Percentiles rank a stretch among this genome's conserved stretches.
Evolutionary conservation across 164 flowering plant genomes (phyloP).

Genomic region (Umbilicus rupestris): DNA sequence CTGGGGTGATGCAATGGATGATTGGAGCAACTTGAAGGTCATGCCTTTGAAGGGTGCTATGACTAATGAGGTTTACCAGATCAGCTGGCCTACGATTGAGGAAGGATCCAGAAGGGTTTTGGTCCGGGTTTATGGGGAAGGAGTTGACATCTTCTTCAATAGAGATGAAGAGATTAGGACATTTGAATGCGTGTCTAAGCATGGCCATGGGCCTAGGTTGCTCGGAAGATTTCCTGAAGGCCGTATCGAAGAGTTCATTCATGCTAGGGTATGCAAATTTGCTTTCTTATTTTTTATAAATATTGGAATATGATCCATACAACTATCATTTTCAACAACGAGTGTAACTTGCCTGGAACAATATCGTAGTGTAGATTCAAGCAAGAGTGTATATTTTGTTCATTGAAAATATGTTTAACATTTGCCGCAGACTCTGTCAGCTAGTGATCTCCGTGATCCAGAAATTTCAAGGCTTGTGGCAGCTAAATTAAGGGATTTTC

Average conservation of each 20-base stretch:
- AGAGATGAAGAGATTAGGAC: slow-evolving; percentile 55
- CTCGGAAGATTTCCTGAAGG: slow-evolving; percentile 52
- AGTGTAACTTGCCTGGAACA: too few species aligned
- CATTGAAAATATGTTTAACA: too few species aligned
- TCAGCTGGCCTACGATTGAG: slow-evolving; percentile 48
- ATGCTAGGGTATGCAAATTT: slow-evolving; percentile 43
- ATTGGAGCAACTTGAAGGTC: slow-evolving; percentile 25
- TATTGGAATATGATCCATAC: too few species aligned
- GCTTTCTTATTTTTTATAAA: too few species aligned
- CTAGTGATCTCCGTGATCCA: slow-evolving; percentile 67
- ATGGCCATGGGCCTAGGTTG: slow-evolving; percentile 62
- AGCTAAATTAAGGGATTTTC: slow-evolving; percentile 74
- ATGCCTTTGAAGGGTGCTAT: slow-evolving; percentile 51
- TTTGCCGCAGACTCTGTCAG: slow-evolving; percentile 82
- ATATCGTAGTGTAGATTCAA: too few species aligned
- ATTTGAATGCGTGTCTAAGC: slow-evolving; percentile 48
- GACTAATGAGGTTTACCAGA: slow-evolving; percentile 51
- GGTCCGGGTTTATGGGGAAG: slow-evolving; percentile 56
- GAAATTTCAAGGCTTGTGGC: slow-evolving; percentile 68
- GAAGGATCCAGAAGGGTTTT: slow-evolving; percentile 28
- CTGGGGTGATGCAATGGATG: slow-evolving; percentile 42
- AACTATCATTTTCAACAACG: too few species aligned
- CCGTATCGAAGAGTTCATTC: slow-evolving; percentile 62
- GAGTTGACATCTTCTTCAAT: slow-evolving; percentile 50
- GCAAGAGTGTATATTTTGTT: too few species aligned